Percentiles rank a stretch among this genome's conserved stretches.
Evolutionary conservation across 1,284 basidiomycete species (phyloP).

Genomic region (Sanguinoderma infundibulare): DNA sequence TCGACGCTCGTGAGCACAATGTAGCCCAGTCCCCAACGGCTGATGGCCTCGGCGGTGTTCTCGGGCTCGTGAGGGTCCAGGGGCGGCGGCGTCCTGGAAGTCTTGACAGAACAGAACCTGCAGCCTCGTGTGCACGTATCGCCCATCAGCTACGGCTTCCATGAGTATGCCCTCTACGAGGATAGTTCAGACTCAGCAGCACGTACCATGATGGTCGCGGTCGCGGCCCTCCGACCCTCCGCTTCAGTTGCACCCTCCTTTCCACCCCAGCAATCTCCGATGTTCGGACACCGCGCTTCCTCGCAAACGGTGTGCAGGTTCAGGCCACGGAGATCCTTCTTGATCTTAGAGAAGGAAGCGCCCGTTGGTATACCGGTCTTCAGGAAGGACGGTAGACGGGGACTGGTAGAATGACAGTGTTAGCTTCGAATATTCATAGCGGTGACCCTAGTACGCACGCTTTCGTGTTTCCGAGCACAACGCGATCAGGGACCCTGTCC

Average conservation of each 20-base stretch:
- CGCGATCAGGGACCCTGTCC: constrained; percentile 61
- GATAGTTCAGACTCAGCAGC: constrained; percentile 2
- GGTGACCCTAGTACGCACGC: constrained; percentile 52
- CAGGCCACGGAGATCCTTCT: constrained; percentile 93
- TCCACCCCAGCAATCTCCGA: constrained; percentile 99
- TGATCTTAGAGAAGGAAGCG: constrained; percentile 89
- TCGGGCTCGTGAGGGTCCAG: constrained; percentile 97
- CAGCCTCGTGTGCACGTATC: constrained; percentile 99
- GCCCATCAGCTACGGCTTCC: constrained; percentile 85
- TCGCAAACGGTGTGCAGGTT: constrained; percentile 97
- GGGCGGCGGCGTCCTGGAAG: constrained; percentile 85
- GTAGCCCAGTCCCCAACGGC: constrained; percentile 97
- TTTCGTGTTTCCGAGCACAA: constrained; percentile 80
- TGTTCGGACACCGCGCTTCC: constrained; percentile 98
- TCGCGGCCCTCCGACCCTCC: constrained; percentile 84
- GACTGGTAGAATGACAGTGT: constrained; percentile 49
- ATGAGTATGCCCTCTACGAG: constrained; percentile 2
- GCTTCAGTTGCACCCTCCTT: constrained; percentile 73
- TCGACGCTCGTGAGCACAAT: constrained; percentile 98
- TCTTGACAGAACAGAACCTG: constrained; percentile 98
- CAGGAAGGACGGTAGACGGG: constrained; percentile 88
- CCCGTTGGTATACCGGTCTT: constrained; percentile 96
- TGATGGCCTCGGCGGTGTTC: constrained; percentile 98
- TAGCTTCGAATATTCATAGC: background rate
- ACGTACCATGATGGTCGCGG: constrained; percentile 98